Evolutionary conservation across 1,284 basidiomycete genomes (phyloP), one percentile per base, ranked within the genome.

Genomic region (Tilletia indica): DNA sequence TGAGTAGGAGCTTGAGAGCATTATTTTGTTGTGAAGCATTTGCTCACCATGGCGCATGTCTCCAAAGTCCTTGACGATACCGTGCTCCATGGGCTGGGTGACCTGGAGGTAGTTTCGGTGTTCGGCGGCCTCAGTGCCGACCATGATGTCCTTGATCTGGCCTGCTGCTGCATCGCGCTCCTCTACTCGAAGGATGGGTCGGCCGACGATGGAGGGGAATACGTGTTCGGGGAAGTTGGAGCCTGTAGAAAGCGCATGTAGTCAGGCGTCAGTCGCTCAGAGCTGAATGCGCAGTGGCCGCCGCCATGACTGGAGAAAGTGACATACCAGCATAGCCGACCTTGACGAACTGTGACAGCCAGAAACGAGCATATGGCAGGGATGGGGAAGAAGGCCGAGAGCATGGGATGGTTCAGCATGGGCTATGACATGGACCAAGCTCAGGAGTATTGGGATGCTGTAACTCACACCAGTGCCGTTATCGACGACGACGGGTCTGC

Each of bases 1-100:
- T 14, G 14, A 14, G 42, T 9, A 45, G 14, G 36, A 36, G 12
- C 3, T 39, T 3, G 6, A 45, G 36, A 36, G 12, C 3, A 67
- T 3, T 39, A 6, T 67, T 12, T 3, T 14, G 49, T 16, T 38
- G 48, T 19, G 42, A 14, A 45, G 42, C 42, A 42, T 31, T 31
- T 31, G 71, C 75, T 31, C 36, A 72, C 71, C 73, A 81, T 94
- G 90, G 83, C 91, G 91, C 97, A 99, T 99, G 86, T 99, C 97
- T 82, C 94, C 93, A 94, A 96, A 99, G 86, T 99, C 97, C 82
- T 92, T 91, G 70, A 99, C 91, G 85, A 99, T 97, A 71, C 97
- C 97, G 86, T 99, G 97, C 85, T 99, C 97, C 93, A 99, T 95
- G 2, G 97, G 96, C 82, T 99, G 96, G 1, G 93, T 92, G 70